A percentile compares a stretch with the other conserved stretches of the same genome.
These are phyloP conservation scores for Boletus semigastroideus DNA, from an alignment of 1,284 basidiomycete species.

Conservation along the genomic window DNA sequence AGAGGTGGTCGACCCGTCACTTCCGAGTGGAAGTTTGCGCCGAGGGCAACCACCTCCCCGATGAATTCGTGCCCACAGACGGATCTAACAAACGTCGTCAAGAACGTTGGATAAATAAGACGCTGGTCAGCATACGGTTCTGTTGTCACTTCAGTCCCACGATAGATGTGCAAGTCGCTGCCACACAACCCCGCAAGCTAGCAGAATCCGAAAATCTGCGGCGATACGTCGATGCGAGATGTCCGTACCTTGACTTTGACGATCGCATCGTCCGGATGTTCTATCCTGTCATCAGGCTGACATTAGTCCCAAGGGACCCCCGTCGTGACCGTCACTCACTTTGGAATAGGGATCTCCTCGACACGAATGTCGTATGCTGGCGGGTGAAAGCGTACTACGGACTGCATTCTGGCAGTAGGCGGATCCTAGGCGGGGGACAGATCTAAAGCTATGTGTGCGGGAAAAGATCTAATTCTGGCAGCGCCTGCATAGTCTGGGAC, in stretches of 20 bases:
- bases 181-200: constrained; percentile 77
- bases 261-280: constrained; percentile 72
- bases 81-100: constrained; percentile 42
- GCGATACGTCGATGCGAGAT: not conserved
- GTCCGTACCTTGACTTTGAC: constrained; percentile 61
- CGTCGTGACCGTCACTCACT: constrained; percentile 39
- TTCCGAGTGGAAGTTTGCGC: constrained; percentile 53
- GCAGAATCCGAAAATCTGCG: not conserved
- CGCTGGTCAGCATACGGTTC: constrained; percentile 31
- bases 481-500: not conserved
- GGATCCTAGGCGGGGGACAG: not conserved
- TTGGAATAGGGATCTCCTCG: constrained; percentile 56
- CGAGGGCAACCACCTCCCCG: constrained; percentile 75
- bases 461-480: not conserved
- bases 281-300: constrained; percentile 45
- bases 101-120: not conserved
- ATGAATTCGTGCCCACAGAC: constrained; percentile 83
- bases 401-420: constrained; percentile 15
- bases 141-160: constrained; percentile 51
- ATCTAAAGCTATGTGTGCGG: not conserved
- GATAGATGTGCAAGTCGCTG: constrained; percentile 81
- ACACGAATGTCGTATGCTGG: constrained; percentile 69
- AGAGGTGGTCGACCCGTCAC: constrained; percentile 53
- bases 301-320: not conserved
- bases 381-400: constrained; percentile 60